These are phyloP conservation scores for Stropharia rugosoannulata DNA, from an alignment of 768 basidiomycete species.

Conservation along the genomic window DNA sequence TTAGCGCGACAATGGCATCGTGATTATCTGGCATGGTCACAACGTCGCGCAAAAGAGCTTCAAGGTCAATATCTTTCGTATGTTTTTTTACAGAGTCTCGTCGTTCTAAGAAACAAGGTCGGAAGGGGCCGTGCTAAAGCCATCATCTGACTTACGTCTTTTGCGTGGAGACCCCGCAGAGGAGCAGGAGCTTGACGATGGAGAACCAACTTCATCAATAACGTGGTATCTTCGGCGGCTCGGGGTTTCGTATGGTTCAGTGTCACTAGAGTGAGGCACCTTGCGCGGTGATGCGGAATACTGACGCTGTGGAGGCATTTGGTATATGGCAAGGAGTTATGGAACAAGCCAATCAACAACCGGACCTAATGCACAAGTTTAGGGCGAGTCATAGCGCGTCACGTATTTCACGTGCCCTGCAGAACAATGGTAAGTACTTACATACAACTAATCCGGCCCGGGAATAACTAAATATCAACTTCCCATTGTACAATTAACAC, in stretches of 20 bases:
- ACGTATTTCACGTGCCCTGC: slow-evolving; percentile 6
- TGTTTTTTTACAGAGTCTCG: slow-evolving; percentile 13
- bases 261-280: slow-evolving; percentile 28
- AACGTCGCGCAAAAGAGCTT: slow-evolving; percentile 20
- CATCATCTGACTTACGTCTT: slow-evolving; percentile 19
- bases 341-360: slow-evolving; percentile 9
- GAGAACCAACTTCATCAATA: slow-evolving; percentile 18
- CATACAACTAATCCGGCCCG: not conserved
- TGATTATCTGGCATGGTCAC: slow-evolving; percentile 15
- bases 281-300: slow-evolving; percentile 18
- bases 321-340: slow-evolving; percentile 9
- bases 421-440: not conserved
- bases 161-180: slow-evolving; percentile 23
- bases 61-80: slow-evolving; percentile 19
- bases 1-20: slow-evolving; percentile 19
- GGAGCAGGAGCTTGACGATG: slow-evolving; percentile 10
- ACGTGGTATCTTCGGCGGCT: slow-evolving; percentile 23
- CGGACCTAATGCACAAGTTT: slow-evolving; percentile 14
- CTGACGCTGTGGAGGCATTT: slow-evolving; percentile 20
- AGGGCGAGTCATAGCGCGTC: slow-evolving; percentile 27
- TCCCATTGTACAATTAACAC: slow-evolving; percentile 18
- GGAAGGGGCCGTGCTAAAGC: not conserved
- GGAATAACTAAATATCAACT: slow-evolving; percentile 1
- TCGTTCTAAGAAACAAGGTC: slow-evolving; percentile 10
- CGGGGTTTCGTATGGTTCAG: slow-evolving; percentile 25